A percentile compares a stretch with the other conserved stretches of the same genome.
Conservation (phyloP, 495 filamentous ascomycete species). For the Penicillium daleae region DNA sequence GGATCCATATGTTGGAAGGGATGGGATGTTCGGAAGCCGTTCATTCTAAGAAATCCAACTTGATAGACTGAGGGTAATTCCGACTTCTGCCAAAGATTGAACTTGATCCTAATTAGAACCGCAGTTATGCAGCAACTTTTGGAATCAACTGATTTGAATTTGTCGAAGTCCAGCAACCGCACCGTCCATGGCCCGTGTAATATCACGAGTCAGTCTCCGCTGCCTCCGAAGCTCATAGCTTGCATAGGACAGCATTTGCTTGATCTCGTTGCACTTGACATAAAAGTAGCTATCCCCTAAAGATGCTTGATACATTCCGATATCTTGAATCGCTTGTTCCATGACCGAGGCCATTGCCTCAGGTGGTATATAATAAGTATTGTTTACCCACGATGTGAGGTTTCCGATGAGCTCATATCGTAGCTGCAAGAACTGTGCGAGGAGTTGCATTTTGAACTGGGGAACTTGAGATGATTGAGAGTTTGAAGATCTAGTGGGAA, state of each 20-base stretch:
- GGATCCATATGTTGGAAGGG: background rate
- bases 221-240: background rate
- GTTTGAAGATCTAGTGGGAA: background rate
- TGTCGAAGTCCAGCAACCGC: background rate
- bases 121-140: background rate
- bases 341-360: background rate
- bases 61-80: background rate
- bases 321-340: background rate
- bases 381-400: conserved; percentile 1
- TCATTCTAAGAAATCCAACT: too few relatives aligned
- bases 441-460: background rate
- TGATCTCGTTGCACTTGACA: background rate
- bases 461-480: background rate
- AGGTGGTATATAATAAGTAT: background rate
- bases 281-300: background rate
- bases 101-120: background rate
- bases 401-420: background rate
- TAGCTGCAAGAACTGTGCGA: background rate
- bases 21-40: background rate
- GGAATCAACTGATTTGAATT: background rate
- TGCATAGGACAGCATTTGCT: background rate
- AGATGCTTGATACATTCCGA: background rate
- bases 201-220: background rate
- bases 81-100: background rate
- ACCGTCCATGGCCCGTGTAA: background rate